Conservation (phyloP, 2,329 filamentous ascomycete genomes). For the Coleophoma eucalyptorum region DNA sequence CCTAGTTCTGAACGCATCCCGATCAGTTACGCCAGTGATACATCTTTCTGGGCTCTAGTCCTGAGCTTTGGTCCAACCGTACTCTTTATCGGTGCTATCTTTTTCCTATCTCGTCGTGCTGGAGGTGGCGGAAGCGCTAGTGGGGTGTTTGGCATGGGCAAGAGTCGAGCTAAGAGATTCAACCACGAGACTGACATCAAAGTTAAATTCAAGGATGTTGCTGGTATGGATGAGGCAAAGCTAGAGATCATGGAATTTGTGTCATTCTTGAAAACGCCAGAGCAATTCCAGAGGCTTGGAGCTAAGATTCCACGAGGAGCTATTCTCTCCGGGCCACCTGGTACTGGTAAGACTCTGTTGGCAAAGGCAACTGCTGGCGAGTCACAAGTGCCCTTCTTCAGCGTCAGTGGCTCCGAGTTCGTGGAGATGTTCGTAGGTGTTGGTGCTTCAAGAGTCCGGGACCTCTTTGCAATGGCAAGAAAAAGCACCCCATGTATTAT, state of each 20-base stretch:
- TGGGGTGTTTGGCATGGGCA: constrained; percentile 93
- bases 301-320: constrained; percentile 97
- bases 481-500: constrained; percentile 98
- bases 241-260: constrained; percentile 99
- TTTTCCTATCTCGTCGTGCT: constrained; percentile 76
- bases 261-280: constrained; percentile 90
- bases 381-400: constrained; percentile 96
- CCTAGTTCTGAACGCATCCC: constrained; percentile 87
- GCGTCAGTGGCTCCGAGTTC: constrained; percentile 96
- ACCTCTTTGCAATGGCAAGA: constrained; percentile 88
- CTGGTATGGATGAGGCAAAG: constrained; percentile 98
- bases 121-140: constrained; percentile 62
- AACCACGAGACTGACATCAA: constrained; percentile 96
- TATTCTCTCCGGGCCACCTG: constrained; percentile 93
- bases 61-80: constrained; percentile 81
- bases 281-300: constrained; percentile 87
- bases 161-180: constrained; percentile 94
- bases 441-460: constrained; percentile 89
- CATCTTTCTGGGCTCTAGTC: constrained; percentile 66
- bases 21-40: constrained; percentile 79
- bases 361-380: constrained; percentile 98
- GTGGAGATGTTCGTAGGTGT: constrained; percentile 99
- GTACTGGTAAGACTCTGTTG: constrained; percentile 95
- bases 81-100: constrained; percentile 77
- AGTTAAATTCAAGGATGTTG: constrained; percentile 95